Percentiles rank a stretch among this genome's conserved stretches.
Conservation (phyloP, 2,329 filamentous ascomycete genomes). For the Sporothrix globosa region DNA sequence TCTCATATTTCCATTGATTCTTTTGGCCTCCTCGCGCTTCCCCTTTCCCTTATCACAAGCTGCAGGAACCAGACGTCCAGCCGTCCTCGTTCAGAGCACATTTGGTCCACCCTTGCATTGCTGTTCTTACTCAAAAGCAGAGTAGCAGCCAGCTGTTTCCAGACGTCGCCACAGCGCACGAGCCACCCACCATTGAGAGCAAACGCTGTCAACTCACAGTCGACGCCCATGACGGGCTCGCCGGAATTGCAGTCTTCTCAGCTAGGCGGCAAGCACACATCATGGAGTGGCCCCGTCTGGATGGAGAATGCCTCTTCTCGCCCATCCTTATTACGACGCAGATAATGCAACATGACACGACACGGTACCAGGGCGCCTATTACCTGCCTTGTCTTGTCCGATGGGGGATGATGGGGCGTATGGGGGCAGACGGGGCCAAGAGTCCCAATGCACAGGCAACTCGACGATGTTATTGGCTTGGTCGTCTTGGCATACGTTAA, state of each 20-base stretch:
- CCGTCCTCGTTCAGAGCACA: neutral
- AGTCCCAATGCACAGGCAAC: neutral
- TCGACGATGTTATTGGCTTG: neutral
- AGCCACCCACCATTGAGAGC: neutral
- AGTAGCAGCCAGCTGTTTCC: neutral
- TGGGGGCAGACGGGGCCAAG: neutral
- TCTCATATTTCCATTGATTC: slow-evolving; percentile 4
- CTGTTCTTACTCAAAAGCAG: too few relatives aligned
- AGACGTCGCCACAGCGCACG: neutral
- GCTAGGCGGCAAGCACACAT: neutral
- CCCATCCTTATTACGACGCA: slow-evolving; percentile 14
- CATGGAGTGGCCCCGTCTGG: neutral
- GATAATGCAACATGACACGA: slow-evolving; percentile 13
- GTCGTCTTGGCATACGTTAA: neutral
- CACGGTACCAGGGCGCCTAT: neutral
- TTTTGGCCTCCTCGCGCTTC: neutral
- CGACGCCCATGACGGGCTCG: slow-evolving; percentile 16
- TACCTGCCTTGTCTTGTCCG: neutral
- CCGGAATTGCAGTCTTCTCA: slow-evolving; percentile 26
- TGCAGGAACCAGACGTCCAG: slow-evolving; percentile 2
- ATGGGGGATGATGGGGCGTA: too few relatives aligned
- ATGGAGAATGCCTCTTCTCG: neutral
- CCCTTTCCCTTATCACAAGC: neutral
- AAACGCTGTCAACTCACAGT: neutral
- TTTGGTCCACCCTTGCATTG: neutral